These are phyloP conservation scores for Rhodotorula paludigena DNA, from an alignment of 768 basidiomycete genomes.

Conservation along the genomic window DNA sequence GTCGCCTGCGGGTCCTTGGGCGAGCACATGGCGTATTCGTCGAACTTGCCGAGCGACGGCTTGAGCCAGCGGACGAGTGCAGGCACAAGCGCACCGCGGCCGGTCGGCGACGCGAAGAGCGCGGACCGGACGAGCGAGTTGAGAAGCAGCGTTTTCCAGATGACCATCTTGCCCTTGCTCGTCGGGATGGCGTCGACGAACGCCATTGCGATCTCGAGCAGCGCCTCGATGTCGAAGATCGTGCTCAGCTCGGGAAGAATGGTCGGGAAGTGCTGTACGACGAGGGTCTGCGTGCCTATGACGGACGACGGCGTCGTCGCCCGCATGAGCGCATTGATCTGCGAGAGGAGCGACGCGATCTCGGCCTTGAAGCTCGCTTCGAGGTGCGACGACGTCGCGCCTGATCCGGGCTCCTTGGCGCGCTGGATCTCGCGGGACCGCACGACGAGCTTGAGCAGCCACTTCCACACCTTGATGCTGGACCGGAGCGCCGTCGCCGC, in stretches of 20 bases:
- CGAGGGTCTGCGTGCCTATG: constrained; percentile 72
- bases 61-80: constrained; percentile 89
- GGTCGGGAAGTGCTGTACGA: constrained; percentile 66
- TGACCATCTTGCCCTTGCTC: constrained; percentile 77
- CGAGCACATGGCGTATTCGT: constrained; percentile 63
- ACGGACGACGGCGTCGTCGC: constrained; percentile 71
- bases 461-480: constrained; percentile 93
- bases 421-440: constrained; percentile 60
- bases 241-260: constrained; percentile 81
- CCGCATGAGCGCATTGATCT: constrained; percentile 86
- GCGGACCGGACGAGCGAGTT: constrained; percentile 84
- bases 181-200: constrained; percentile 78
- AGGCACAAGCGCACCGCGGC: constrained; percentile 74
- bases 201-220: constrained; percentile 76
- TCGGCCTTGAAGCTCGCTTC: constrained; percentile 81
- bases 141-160: constrained; percentile 91
- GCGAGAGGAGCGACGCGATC: constrained; percentile 65
- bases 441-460: constrained; percentile 89
- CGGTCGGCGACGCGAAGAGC: constrained; percentile 74
- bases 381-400: constrained; percentile 76
- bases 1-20: constrained; percentile 62
- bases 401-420: constrained; percentile 69
- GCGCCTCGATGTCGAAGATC: constrained; percentile 72
- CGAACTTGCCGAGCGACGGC: constrained; percentile 85
- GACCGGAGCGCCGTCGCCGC: constrained; percentile 74